Conservation (phyloP, 2,329 filamentous ascomycete genomes). For the Calonectria crousiana region DNA sequence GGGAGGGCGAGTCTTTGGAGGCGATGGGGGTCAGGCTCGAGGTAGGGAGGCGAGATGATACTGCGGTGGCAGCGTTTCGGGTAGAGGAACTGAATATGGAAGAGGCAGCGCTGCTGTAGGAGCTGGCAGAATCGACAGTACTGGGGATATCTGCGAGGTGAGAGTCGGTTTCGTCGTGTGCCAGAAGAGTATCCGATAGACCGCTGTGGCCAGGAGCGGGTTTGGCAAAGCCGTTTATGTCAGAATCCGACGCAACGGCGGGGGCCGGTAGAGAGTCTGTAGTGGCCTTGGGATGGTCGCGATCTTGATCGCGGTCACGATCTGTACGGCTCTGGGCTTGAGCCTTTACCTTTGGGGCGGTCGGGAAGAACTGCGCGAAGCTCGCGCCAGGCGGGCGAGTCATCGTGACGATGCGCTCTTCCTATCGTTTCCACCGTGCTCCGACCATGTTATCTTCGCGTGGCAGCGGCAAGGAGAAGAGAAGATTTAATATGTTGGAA, state of each 20-base stretch:
- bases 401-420: slow-evolving; percentile 71
- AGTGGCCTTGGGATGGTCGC: slow-evolving; percentile 45
- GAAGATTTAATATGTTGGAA: slow-evolving; percentile 11
- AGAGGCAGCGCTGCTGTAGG: slow-evolving; percentile 76
- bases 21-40: slow-evolving; percentile 65
- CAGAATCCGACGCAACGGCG: slow-evolving; percentile 39
- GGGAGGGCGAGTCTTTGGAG: slow-evolving; percentile 64
- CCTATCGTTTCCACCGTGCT: slow-evolving; percentile 65
- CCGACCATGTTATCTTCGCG: slow-evolving; percentile 68
- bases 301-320: slow-evolving; percentile 49
- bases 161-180: slow-evolving; percentile 69
- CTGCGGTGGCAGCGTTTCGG: slow-evolving; percentile 55
- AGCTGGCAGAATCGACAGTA: slow-evolving; percentile 79
- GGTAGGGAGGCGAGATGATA: slow-evolving; percentile 57
- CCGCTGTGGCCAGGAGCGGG: slow-evolving; percentile 33
- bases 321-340: slow-evolving; percentile 51
- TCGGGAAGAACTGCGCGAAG: slow-evolving; percentile 89
- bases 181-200: slow-evolving; percentile 43
- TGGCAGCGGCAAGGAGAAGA: slow-evolving; percentile 29
- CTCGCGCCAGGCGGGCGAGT: slow-evolving; percentile 82
- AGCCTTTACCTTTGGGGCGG: slow-evolving; percentile 75
- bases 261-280: slow-evolving; percentile 39
- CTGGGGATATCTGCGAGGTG: slow-evolving; percentile 75
- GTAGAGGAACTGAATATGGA: slow-evolving; percentile 74
- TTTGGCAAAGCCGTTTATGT: slow-evolving; percentile 39